Evolutionary conservation across 2,329 filamentous ascomycete genomes (phyloP), one percentile per base, ranked within the genome.

Genomic region (Ascocoryne sarcoides): DNA sequence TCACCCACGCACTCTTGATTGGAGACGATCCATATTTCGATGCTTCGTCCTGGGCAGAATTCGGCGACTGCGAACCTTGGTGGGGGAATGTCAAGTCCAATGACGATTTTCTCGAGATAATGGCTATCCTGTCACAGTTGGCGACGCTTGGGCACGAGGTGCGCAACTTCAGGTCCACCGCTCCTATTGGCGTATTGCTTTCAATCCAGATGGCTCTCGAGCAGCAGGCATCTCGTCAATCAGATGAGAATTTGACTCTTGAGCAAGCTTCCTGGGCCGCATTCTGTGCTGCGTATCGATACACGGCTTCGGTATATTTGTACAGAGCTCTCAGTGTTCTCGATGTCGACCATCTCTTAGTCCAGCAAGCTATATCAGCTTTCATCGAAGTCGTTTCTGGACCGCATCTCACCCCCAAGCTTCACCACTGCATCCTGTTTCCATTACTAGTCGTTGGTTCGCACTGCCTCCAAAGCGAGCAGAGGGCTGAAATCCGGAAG

Each of bases 321-420:
- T 68, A 68, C 38, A 55, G 65, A 26, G 64, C 63, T 14, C 51
- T 68, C 3, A 66, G 64, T 38, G 58, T 62, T 1, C 51, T 68
- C 3, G 57, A 63, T 2, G 55, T 60, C 2, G 53, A 52, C 2
- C 64, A 68, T 41, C 55, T 52, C 2, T 51, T 66, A 0, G 65
- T 68, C 0, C 65, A 68, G 16, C 58, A 65, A 26, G 54, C 63
- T 18, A 60, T 65, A 0, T 52, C 58, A 4, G 55, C 57, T 1
- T 64, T 60, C 9, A 56, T 66, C 4, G 58, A 60, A 7, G 57
- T 62, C 9, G 60, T 64, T 12, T 58, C 60, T 4, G 62, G 63
- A 9, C 59, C 60, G 4, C 51, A 54, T 16, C 53, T 60, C 2
- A 57, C 60, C 0, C 58, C 61, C 0, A 64, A 65, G 19, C 57